Conservation (phyloP, 1,284 basidiomycete genomes). For the Marasmius fiardii region DNA sequence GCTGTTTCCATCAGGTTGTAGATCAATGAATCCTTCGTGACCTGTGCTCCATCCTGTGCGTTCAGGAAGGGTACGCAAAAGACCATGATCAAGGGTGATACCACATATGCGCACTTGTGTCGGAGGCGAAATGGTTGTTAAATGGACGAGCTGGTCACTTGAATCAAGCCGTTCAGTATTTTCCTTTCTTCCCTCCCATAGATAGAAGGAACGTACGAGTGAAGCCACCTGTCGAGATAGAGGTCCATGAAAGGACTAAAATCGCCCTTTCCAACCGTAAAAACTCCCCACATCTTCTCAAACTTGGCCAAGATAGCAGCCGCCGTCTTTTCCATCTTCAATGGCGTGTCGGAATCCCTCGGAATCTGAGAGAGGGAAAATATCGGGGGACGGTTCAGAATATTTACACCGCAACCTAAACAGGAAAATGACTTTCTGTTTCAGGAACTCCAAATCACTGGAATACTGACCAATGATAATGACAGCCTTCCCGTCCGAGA, state of each 20-base stretch:
- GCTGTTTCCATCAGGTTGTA: constrained; percentile 95
- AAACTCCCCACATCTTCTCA: constrained; percentile 75
- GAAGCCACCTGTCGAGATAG: constrained; percentile 84
- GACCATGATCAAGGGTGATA: constrained; percentile 85
- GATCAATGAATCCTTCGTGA: constrained; percentile 47
- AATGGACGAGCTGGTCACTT: constrained; percentile 82
- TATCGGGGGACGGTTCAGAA: constrained; percentile 82
- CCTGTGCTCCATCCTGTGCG: constrained; percentile 32
- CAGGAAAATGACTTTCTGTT: neutral
- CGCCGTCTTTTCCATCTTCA: constrained; percentile 74
- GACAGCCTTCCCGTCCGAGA: constrained; percentile 67
- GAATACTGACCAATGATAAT: constrained; percentile 71
- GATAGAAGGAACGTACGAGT: constrained; percentile 62
- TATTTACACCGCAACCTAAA: constrained; percentile 87
- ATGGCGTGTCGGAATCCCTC: constrained; percentile 27
- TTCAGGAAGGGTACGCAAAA: constrained; percentile 79
- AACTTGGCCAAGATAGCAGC: constrained; percentile 80
- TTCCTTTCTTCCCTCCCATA: constrained; percentile 1
- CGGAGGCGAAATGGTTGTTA: constrained; percentile 75
- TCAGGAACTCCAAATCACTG: neutral
- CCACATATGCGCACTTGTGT: constrained; percentile 76
- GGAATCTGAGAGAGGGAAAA: constrained; percentile 79
- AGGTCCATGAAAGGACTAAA: constrained; percentile 78
- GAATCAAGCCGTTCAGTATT: neutral
- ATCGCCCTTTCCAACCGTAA: constrained; percentile 59